Evolutionary conservation across 2,329 filamentous ascomycete species (phyloP), one percentile per base, ranked within the genome.

Genomic region (Zopfia rhizophila): DNA sequence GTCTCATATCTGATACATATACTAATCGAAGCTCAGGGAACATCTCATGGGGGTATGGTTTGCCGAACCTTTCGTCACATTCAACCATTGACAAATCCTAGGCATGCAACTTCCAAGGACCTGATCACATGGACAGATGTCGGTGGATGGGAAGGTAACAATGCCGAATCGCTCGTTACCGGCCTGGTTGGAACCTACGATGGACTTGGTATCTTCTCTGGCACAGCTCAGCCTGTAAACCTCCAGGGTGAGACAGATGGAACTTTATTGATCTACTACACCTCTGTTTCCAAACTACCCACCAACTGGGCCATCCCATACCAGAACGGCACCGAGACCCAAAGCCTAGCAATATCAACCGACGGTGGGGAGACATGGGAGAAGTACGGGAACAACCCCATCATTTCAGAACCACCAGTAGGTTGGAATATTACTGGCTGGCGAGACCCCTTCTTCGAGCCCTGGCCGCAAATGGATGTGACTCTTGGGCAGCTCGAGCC

Each of bases 131-230:
- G 74, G 71, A 70, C 64, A 5, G 75, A 77, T 48, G 66, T 74
- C 24, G 60, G 75, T 12, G 75, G 71, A 11, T 82, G 80, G 80
- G 54, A 76, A 50, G 69, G 73, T 23, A 68, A 65, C 17, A 62
- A 74, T 24, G 58, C 78, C 45, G 33, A 73, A 51, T 54, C 68
- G 45, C 16, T 78, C 6, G 72, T 67, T 4, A 73, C 75, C 6
- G 68, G 69, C 11, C 74, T 73, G 42, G 65, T 69, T 43, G 69
- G 68, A 28, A 64, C 67, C 6, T 82, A 82, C 55, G 77, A 82
- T 45, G 70, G 75, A 2, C 67, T 81, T 10, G 79, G 80, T 1
- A 76, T 82, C 22, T 82, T 82, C 59, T 79, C 75, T 4, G 80
- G 80, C 3, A 79, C 77, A 25, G 72, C 73, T 3, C 73, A 77